Conservation (phyloP, 352 stramenopile species). For the Globisporangium echinulatum region DNA sequence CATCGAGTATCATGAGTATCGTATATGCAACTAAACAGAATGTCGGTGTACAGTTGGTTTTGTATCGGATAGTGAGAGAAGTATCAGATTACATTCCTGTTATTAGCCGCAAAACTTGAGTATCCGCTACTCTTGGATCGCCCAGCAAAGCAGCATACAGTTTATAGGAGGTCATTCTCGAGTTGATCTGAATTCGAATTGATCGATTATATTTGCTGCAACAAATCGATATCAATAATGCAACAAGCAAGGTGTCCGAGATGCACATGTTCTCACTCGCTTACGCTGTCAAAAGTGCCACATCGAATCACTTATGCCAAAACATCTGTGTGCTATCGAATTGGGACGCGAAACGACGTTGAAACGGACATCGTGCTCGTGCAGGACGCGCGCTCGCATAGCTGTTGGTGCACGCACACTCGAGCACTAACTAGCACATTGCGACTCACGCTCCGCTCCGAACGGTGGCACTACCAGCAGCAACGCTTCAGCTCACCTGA, state of each 20-base stretch:
- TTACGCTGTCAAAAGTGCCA: not conserved
- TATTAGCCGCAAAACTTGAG: no score
- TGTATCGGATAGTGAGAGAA: no score
- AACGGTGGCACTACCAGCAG: no score
- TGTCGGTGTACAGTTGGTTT: no score
- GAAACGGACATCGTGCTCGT: conserved; percentile 3
- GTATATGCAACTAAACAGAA: no score
- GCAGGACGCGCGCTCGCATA: no score
- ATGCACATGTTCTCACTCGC: not conserved
- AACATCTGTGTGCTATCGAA: not conserved
- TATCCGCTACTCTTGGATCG: no score
- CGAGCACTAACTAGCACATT: no score
- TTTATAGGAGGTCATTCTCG: not conserved
- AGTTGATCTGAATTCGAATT: not conserved
- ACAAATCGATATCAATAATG: not conserved
- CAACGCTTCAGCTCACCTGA: not conserved
- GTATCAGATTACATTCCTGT: no score
- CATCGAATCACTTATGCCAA: not conserved
- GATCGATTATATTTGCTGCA: not conserved
- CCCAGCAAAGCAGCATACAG: not conserved
- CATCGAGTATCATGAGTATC: not conserved
- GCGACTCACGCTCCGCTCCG: no score
- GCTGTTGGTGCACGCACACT: no score
- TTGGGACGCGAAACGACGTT: conserved; percentile 21
- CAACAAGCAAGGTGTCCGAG: not conserved